Evolutionary conservation across 371 early-diverging fungal species (phyloP), one percentile per base, ranked within the genome.

Genomic region (Zychaea mexicana): DNA sequence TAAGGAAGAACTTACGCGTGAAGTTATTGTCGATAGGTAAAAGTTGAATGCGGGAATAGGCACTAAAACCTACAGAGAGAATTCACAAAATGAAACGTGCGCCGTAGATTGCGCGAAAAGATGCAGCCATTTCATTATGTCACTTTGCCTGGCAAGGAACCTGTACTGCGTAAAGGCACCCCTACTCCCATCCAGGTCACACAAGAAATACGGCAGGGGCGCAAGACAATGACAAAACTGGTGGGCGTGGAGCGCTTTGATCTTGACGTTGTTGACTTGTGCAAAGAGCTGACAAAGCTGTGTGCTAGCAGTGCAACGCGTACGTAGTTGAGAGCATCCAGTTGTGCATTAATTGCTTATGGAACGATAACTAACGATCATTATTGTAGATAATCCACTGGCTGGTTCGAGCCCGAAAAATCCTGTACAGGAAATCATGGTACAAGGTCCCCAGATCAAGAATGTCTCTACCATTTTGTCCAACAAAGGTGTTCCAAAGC

Each of bases 381-480:
- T 19, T 60, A n/a, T 26, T 42, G 27, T 67, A 85, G 85, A 77
- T 56, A 84, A 84, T 28, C 78, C 85, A 15, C 61, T 88, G n/a
- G 81, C 76, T 38, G 87, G 86, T 2, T 70, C 81, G n/a, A 84
- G 80, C 27, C 86, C 82, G 42, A 88, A 82, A 55, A 69, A 81
- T 42, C 80, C 87, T 6, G 57, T 86, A 49, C 74, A 73, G 33
- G 90, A 92, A 65, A 81, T 92, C n/a, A 81, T 90, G 85, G 88
- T 90, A 0, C 92, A 92, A 71, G 92, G 92, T 3, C 85, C 85
- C 15, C 90, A 92, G 61, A 76, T 85, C 54, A 86, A 81, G 64
- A 83, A 81, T 56, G 76, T 89, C 8, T 78, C 81, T 13, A 69
- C 71, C 19, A 64, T 80, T 2, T 68, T 92, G 59, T 52, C 81